Evolutionary conservation across 805 yeast species (phyloP).

Genomic region (Candida germanica): DNA sequence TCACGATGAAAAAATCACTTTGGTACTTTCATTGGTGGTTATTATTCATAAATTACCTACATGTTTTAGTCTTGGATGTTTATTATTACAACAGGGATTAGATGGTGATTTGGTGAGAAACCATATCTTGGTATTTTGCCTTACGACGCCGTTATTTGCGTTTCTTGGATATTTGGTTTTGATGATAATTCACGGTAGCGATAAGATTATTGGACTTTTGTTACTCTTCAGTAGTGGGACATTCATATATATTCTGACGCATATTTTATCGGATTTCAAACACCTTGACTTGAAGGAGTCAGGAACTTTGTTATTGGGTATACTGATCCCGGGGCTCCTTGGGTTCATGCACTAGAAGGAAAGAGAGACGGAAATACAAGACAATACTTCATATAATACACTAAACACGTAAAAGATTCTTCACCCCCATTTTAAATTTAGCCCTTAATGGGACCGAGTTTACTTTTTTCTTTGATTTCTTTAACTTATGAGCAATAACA

Average conservation of each 20-base stretch:
- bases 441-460: not conserved
- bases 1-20: constrained; percentile 31
- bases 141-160: constrained; percentile 62
- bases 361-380: not conserved
- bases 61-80: constrained; percentile 60
- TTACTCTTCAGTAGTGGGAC: constrained; percentile 69
- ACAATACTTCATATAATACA: constrained; percentile 3
- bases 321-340: constrained; percentile 24
- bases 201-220: constrained; percentile 50
- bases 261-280: constrained; percentile 32
- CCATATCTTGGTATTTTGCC: constrained; percentile 53
- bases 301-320: constrained; percentile 20
- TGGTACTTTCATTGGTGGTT: constrained; percentile 56
- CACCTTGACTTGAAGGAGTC: constrained; percentile 11
- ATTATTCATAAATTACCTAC: constrained; percentile 75
- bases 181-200: constrained; percentile 24
- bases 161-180: constrained; percentile 45
- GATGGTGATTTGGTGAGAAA: constrained; percentile 30
- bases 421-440: too few species aligned
- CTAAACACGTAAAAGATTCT: too few species aligned
- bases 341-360: constrained; percentile 18
- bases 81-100: constrained; percentile 43
- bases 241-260: constrained; percentile 67
- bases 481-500: constrained; percentile 6
- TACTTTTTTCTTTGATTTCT: not conserved